Base-by-base conservation (phyloP, 2,329 filamentous ascomycete genomes). In the Cucurbitaria berberidis region DNA sequence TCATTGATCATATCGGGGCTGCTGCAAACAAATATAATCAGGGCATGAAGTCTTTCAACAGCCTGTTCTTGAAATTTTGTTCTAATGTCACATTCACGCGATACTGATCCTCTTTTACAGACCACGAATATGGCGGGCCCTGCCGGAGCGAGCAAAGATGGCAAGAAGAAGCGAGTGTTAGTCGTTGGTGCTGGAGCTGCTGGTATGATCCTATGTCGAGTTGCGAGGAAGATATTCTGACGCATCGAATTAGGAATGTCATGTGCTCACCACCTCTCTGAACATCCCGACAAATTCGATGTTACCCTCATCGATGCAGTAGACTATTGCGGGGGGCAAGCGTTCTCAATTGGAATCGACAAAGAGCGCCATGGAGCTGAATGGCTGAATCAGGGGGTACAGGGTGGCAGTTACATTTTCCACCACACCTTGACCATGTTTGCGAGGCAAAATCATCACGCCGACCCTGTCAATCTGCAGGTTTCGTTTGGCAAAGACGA, bases 381-480 rank as follows among this genome's bases (percentile, higher is more conserved):
- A 61, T 86, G 82, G 84, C 73, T 86, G 48, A 86, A 86, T 53
- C 82, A 86, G 57, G 84, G 84, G 45, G 84, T 88, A 1, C 85
- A 88, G 63, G 85, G 86, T 26, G 85, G 86, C 15, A 82, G 80
- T 30, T 80, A 86, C 75, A 87, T 87, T 59, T 88, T 88, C 73
- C 84, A 87, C 65, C 86, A 88, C 64, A 88, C 85, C 0, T 83
- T 87, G 77, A 84, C 83, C 46, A 86, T 86, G 80, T 88, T 88
- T 63, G 76, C 80, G 5, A 77, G 81, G 44, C 81, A 86, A 58
- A 81, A 81, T 11, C 79, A 82, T 61, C 78, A 82, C 45, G 79
- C 85, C 3, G 78, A 85, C 65, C 81, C 81, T 1, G 82, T 88
- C 35, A 79, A 83, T 57, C 77, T 87, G 19, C 36, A 75, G 68